A percentile compares a stretch with the other conserved stretches of the same genome.
phyloP scores from a whole-genome alignment of 2,329 filamentous ascomycete genomes.

The Cordyceps cicadae region DNA sequence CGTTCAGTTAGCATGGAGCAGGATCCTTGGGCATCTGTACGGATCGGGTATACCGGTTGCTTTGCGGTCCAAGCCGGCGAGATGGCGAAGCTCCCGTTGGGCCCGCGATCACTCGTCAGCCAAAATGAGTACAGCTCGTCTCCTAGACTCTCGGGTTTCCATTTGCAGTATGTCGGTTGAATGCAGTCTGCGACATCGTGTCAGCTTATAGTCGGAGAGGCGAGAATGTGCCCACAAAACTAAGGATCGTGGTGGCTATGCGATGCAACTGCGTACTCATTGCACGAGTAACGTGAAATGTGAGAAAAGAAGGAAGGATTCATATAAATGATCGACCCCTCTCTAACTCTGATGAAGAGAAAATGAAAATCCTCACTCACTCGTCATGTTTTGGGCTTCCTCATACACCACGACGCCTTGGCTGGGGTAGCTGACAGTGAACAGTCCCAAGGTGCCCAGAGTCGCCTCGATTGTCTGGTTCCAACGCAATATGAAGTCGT shows the following conservation, averaged over 20 bases:
- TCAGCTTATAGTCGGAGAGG: neutral
- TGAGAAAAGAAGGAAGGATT: neutral
- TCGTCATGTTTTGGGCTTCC: slow-evolving; percentile 23
- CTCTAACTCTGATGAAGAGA: neutral
- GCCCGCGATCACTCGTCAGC: slow-evolving; percentile 19
- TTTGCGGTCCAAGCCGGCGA: slow-evolving; percentile 26
- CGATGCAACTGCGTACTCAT: neutral
- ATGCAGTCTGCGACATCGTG: slow-evolving; percentile 17
- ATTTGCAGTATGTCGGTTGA: slow-evolving; percentile 18
- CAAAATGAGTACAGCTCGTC: slow-evolving; percentile 23
- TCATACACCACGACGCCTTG: slow-evolving; percentile 23
- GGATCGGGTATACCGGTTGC: slow-evolving; percentile 15
- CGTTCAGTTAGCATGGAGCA: neutral
- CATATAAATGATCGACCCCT: neutral
- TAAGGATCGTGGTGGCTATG: neutral
- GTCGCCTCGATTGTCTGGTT: slow-evolving; percentile 20
- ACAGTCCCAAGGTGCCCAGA: slow-evolving; percentile 21
- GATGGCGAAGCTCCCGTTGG: slow-evolving; percentile 21
- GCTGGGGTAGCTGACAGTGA: slow-evolving; percentile 23
- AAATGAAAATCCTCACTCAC: slow-evolving; percentile 16
- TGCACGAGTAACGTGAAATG: neutral
- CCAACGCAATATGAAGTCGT: slow-evolving; percentile 22
- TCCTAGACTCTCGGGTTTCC: slow-evolving; percentile 21
- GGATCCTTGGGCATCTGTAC: neutral
- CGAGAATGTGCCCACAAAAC: slow-evolving; percentile 10